Percentiles rank a stretch among this genome's conserved stretches.
These are phyloP conservation scores for Phyllosticta citriasiana DNA, from an alignment of 2,329 filamentous ascomycete genomes.

Conservation along the genomic window DNA sequence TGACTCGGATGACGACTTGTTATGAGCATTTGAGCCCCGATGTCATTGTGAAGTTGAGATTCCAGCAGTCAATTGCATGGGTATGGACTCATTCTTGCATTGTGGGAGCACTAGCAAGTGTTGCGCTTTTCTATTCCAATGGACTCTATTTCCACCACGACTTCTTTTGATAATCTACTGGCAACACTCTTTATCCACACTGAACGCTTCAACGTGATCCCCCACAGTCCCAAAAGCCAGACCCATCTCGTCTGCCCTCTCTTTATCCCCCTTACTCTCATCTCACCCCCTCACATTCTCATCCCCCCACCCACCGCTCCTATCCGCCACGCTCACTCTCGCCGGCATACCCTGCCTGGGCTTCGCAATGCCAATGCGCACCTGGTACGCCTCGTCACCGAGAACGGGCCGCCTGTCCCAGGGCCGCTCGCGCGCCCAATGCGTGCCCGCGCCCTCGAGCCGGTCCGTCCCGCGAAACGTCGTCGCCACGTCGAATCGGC, in stretches of 20 bases:
- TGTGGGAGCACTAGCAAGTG: no score
- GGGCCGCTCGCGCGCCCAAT: neutral
- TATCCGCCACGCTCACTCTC: conserved; percentile 14
- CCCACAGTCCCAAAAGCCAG: no score
- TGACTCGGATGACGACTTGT: neutral
- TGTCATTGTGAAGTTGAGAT: neutral
- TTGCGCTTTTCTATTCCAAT: no score
- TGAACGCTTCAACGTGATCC: no score
- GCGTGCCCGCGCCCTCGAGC: neutral
- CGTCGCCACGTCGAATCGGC: conserved; percentile 17
- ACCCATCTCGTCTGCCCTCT: no score
- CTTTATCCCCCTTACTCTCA: neutral
- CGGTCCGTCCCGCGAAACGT: conserved; percentile 15
- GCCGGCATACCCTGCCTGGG: conserved; percentile 19
- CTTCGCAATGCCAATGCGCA: conserved; percentile 19
- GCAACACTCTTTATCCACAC: no score
- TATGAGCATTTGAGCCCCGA: neutral
- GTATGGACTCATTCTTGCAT: no score
- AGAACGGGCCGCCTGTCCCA: neutral
- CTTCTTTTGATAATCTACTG: no score
- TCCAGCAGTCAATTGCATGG: neutral
- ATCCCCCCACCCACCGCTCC: neutral
- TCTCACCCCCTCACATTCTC: neutral
- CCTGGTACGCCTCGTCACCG: conserved; percentile 19
- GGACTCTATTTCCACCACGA: no score